Evolutionary conservation across 805 yeast species (phyloP).

Genomic region (Deakozyma indianensis): DNA sequence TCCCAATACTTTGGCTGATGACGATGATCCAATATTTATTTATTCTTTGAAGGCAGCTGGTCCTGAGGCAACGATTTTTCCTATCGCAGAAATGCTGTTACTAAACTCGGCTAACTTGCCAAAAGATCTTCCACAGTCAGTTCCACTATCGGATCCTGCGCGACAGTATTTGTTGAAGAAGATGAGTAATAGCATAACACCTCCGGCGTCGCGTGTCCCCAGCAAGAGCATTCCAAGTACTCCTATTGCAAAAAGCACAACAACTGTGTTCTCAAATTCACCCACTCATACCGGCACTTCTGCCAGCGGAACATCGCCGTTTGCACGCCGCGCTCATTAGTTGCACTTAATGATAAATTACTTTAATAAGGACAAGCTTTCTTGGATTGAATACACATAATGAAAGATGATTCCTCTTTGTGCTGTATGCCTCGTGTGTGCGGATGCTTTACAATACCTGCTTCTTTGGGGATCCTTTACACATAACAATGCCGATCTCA

Average conservation of each 20-base stretch:
- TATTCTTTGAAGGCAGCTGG: constrained; percentile 20
- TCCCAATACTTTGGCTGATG: constrained; percentile 18
- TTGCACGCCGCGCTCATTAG: not conserved
- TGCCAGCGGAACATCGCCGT: not conserved
- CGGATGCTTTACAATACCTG: no score
- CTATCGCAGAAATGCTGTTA: constrained; percentile 24
- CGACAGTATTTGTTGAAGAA: not conserved
- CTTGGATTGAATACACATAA: no score
- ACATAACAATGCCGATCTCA: no score
- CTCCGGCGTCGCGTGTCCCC: not conserved
- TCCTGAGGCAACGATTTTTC: constrained; percentile 15
- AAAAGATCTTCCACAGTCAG: constrained; percentile 2
- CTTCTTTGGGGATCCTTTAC: no score
- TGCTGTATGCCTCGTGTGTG: no score
- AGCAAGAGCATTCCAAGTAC: constrained; percentile 1
- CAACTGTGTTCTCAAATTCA: not conserved
- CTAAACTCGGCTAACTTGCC: constrained; percentile 24
- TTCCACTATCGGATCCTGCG: not conserved
- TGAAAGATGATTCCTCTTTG: no score
- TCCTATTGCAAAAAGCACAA: not conserved
- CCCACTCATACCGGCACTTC: not conserved
- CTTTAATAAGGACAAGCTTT: no score
- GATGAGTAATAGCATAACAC: not conserved
- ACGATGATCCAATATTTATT: constrained; percentile 19
- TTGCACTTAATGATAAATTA: not conserved